Conservation (phyloP, 2,329 filamentous ascomycete genomes). For the Neopestalotiopsis rosae region DNA sequence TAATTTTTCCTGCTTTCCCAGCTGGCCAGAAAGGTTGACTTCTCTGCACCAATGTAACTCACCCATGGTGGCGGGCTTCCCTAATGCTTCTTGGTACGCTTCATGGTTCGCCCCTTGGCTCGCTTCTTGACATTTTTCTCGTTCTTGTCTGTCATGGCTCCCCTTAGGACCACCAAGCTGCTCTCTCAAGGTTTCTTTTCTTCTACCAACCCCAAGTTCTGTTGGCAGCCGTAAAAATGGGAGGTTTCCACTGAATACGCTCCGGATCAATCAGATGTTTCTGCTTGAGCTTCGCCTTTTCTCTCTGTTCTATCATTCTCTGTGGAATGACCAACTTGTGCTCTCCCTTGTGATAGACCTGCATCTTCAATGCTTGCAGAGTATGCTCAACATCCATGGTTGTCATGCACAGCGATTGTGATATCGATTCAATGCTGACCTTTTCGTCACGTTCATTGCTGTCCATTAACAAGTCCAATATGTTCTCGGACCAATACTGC, state of each 20-base stretch:
- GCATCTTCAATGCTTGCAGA: slow-evolving; percentile 90
- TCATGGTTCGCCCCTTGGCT: too few relatives aligned
- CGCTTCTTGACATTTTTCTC: too few relatives aligned
- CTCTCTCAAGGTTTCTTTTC: too few relatives aligned
- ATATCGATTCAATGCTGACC: slow-evolving; percentile 86
- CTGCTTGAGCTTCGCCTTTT: slow-evolving; percentile 81
- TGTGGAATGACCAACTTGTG: slow-evolving; percentile 95
- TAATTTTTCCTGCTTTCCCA: too few relatives aligned
- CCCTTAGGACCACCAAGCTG: too few relatives aligned
- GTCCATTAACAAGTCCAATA: slow-evolving; percentile 84
- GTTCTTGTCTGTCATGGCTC: too few relatives aligned
- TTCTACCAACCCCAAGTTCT: slow-evolving; percentile 93
- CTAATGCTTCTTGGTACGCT: too few relatives aligned
- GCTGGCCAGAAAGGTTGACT: too few relatives aligned
- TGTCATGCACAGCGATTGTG: slow-evolving; percentile 86
- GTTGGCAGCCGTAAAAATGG: slow-evolving; percentile 87
- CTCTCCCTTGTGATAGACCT: slow-evolving; percentile 93
- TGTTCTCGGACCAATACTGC: slow-evolving; percentile 96
- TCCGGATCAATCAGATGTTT: slow-evolving; percentile 78
- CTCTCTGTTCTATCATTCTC: slow-evolving; percentile 77
- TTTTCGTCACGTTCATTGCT: slow-evolving; percentile 71
- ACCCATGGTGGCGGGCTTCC: too few relatives aligned
- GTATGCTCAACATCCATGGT: slow-evolving; percentile 96
- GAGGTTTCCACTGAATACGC: slow-evolving; percentile 91
- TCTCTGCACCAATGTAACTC: too few relatives aligned